phyloP scores from a whole-genome alignment of 225 moss, liverwort and hornwort genomes.

The Straminergon stramineum region DNA sequence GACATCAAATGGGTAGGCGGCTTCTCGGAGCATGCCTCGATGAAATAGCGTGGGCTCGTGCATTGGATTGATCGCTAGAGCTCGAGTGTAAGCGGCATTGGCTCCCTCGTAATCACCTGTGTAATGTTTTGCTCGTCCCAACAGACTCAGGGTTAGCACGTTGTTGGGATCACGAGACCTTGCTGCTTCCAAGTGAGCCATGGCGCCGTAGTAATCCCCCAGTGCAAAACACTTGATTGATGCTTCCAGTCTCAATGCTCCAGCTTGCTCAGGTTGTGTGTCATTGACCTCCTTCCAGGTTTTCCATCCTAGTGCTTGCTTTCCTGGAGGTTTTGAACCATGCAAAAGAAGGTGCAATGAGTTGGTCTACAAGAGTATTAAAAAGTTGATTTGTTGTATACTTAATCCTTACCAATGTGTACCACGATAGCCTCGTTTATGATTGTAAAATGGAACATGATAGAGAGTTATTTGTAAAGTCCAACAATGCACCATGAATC shows the following conservation, averaged over 20 bases:
- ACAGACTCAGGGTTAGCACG: neutral
- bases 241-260: neutral
- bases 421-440: neutral
- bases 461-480: neutral
- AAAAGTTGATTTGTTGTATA: neutral
- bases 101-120: neutral
- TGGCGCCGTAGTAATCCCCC: neutral
- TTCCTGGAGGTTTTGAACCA: neutral
- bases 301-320: neutral
- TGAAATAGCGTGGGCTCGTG: neutral
- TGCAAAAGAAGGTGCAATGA: no score
- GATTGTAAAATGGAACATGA: neutral
- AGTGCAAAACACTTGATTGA: neutral
- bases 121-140: neutral
- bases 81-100: neutral
- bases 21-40: neutral
- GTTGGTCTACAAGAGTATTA: no score
- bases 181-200: neutral
- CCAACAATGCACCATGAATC: neutral
- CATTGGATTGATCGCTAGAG: neutral
- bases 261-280: neutral
- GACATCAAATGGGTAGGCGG: neutral
- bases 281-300: neutral
- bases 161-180: neutral
- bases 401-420: neutral